These are phyloP conservation scores for Pleurotus pulmonarius DNA, from an alignment of 768 basidiomycete genomes.

Conservation along the genomic window DNA sequence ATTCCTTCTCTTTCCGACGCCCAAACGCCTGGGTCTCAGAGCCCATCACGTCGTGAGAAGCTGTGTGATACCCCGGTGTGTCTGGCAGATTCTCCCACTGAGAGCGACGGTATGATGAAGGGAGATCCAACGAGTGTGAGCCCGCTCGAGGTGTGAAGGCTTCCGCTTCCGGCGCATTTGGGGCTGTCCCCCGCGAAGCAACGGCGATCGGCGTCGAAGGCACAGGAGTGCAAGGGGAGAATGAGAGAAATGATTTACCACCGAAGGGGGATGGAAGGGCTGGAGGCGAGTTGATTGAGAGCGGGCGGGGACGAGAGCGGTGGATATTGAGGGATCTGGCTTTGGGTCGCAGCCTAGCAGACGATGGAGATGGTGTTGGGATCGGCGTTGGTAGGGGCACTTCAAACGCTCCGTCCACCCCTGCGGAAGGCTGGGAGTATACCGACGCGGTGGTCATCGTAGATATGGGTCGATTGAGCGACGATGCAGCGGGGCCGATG, in stretches of 20 bases:
- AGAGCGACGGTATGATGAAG: conserved; percentile 3
- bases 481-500: not conserved
- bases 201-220: not conserved
- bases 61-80: not conserved
- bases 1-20: conserved; percentile 29
- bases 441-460: conserved; percentile 5
- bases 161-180: not conserved
- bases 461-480: not conserved
- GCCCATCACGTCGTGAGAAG: conserved; percentile 9
- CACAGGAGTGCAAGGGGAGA: not conserved
- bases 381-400: not conserved
- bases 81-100: conserved; percentile 7
- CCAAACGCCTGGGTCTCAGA: conserved; percentile 12
- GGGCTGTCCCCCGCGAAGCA: not conserved
- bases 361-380: not conserved
- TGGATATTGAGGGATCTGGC: conserved; percentile 3
- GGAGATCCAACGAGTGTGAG: not conserved
- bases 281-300: not conserved
- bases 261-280: not conserved
- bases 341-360: not conserved
- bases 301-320: not conserved
- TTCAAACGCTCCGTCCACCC: not conserved
- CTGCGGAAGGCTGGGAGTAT: conserved; percentile 6
- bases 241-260: conserved; percentile 1
- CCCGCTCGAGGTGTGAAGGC: not conserved